Percentiles rank a stretch among this genome's conserved stretches.
phyloP scores from a whole-genome alignment of 306 rosid species.

The Cicer judaicum region DNA sequence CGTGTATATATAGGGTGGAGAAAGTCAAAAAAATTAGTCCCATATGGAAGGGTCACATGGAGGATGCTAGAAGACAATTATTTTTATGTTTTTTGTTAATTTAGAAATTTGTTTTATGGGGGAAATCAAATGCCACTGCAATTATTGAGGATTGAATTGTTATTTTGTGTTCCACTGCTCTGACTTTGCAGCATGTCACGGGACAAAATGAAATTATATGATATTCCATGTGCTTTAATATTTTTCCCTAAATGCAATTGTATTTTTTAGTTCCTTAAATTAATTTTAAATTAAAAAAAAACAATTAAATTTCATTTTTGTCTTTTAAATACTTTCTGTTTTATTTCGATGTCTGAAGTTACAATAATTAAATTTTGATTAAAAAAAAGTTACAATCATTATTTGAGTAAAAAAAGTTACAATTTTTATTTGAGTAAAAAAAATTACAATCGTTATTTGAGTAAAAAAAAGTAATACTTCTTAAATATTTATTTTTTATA shows the following conservation, averaged over 20 bases:
- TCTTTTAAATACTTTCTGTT: too few species aligned
- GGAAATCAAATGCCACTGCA: constrained; percentile 34
- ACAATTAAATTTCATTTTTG: too few species aligned
- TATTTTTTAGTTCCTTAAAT: too few species aligned
- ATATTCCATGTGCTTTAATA: constrained; percentile 36
- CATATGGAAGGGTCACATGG: constrained; percentile 46
- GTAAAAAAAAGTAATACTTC: too few species aligned
- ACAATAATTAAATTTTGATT: too few species aligned
- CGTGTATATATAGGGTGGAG: neutral
- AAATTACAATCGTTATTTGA: too few species aligned
- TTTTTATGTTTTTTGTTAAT: constrained; percentile 19
- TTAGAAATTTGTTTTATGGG: constrained; percentile 23
- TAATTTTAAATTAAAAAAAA: too few species aligned
- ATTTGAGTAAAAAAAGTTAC: too few species aligned
- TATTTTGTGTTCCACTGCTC: constrained; percentile 23
- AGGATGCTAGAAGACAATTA: constrained; percentile 30
- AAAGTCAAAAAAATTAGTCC: neutral
- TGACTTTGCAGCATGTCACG: constrained; percentile 45
- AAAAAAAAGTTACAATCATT: too few species aligned
- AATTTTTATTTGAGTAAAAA: too few species aligned
- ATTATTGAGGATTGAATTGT: constrained; percentile 9
- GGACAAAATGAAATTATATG: constrained; percentile 20
- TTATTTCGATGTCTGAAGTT: too few species aligned
- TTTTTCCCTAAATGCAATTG: neutral
- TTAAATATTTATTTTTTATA: too few species aligned